Percentiles rank a stretch among this genome's conserved stretches.
Conservation (phyloP, 148 eudicot species). For the Spergularia marina region DNA sequence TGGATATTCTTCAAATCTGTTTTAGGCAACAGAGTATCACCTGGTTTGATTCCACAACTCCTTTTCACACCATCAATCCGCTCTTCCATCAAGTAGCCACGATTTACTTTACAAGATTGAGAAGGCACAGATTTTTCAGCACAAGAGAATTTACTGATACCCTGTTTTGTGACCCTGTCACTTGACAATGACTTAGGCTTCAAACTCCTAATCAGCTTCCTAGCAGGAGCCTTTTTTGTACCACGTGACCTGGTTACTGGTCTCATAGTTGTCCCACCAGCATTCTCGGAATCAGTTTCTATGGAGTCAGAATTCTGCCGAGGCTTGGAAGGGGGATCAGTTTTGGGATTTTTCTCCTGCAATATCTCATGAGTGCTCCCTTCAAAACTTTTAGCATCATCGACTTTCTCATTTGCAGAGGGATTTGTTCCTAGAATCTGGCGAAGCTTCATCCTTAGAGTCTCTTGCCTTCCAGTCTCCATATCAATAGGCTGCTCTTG, state of each 20-base stretch:
- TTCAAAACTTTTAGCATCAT: constrained; percentile 30
- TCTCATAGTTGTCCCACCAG: constrained; percentile 33
- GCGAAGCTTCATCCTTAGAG: constrained; percentile 70
- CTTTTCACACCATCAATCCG: constrained; percentile 36
- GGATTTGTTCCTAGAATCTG: constrained; percentile 63
- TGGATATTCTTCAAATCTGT: constrained; percentile 28
- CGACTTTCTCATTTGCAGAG: constrained; percentile 38
- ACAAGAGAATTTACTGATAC: constrained; percentile 39
- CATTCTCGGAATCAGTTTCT: constrained; percentile 72
- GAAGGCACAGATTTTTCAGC: constrained; percentile 34
- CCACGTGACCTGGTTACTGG: constrained; percentile 59
- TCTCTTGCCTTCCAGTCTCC: constrained; percentile 41
- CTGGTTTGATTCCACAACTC: constrained; percentile 35
- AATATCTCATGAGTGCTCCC: constrained; percentile 32
- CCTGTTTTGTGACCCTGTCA: constrained; percentile 30
- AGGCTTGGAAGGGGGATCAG: constrained; percentile 32
- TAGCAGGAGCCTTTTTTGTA: constrained; percentile 43
- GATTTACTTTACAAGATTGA: constrained; percentile 29
- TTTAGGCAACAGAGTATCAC: constrained; percentile 18
- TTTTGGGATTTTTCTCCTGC: constrained; percentile 25
- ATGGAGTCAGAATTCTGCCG: constrained; percentile 66
- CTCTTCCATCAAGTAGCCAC: constrained; percentile 26
- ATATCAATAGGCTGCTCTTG: constrained; percentile 33
- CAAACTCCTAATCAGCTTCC: constrained; percentile 18
- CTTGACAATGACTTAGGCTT: constrained; percentile 28